Percentiles rank a stretch among this genome's conserved stretches.
These are phyloP conservation scores for Fusarium hainanense DNA, from an alignment of 2,329 filamentous ascomycete species.

Conservation along the genomic window DNA sequence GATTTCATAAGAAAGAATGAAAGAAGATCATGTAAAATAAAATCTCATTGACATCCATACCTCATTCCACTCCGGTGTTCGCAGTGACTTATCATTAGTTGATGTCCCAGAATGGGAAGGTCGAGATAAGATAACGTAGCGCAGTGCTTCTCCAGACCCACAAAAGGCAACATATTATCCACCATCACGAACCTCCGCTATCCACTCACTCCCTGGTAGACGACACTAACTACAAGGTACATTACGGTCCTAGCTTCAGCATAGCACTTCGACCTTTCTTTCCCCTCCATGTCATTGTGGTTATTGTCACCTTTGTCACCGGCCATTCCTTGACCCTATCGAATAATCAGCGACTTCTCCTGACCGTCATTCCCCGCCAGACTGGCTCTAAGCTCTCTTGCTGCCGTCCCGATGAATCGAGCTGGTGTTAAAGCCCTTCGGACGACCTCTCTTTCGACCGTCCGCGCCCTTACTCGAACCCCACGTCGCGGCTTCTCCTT, in stretches of 20 bases:
- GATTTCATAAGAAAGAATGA: neutral
- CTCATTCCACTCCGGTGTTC: slow-evolving; percentile 17
- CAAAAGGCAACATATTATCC: neutral
- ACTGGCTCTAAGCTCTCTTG: slow-evolving; percentile 28
- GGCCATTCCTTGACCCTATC: slow-evolving; percentile 2
- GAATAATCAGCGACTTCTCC: neutral
- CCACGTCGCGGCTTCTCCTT: slow-evolving; percentile 56
- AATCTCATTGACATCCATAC: slow-evolving; percentile 5
- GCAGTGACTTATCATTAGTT: slow-evolving; percentile 6
- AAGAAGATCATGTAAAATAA: neutral
- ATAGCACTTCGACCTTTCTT: neutral
- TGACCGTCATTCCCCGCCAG: neutral
- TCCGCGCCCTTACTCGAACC: slow-evolving; percentile 66
- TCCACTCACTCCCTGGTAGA: neutral
- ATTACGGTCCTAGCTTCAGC: slow-evolving; percentile 5
- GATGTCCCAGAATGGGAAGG: slow-evolving; percentile 26
- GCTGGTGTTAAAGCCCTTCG: slow-evolving; percentile 75
- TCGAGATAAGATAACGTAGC: slow-evolving; percentile 36
- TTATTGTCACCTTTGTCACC: slow-evolving; percentile 16
- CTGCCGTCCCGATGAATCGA: slow-evolving; percentile 73
- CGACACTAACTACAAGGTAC: neutral
- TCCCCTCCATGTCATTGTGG: slow-evolving; percentile 21
- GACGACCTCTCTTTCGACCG: slow-evolving; percentile 72
- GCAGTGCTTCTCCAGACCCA: slow-evolving; percentile 13
- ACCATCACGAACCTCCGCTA: slow-evolving; percentile 12